Evolutionary conservation across 768 basidiomycete genomes (phyloP).

Genomic region (Cubamyces sp.): DNA sequence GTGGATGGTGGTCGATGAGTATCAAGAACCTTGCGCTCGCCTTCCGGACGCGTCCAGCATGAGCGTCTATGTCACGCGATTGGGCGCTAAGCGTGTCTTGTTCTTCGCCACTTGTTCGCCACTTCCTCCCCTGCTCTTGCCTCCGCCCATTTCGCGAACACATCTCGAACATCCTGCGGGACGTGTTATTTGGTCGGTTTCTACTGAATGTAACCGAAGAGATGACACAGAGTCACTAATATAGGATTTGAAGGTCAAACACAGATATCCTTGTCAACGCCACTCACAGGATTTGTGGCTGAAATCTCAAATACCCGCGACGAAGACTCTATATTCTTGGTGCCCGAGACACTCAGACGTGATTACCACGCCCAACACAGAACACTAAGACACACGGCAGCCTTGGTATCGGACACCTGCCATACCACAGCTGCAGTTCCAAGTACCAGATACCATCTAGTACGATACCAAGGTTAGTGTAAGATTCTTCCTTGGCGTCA

Average conservation of each 20-base stretch:
- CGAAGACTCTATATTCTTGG: neutral
- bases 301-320: neutral
- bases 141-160: neutral
- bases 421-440: neutral
- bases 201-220: too few species aligned
- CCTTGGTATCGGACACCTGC: too few species aligned
- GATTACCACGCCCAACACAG: too few species aligned
- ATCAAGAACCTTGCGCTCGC: slow-evolving; percentile 20
- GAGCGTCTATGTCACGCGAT: slow-evolving; percentile 8
- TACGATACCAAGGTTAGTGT: neutral
- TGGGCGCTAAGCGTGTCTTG: neutral
- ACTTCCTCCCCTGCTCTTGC: neutral
- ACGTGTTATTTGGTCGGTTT: neutral
- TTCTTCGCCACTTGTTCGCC: neutral
- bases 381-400: too few species aligned
- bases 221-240: too few species aligned
- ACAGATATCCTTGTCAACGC: neutral
- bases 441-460: neutral
- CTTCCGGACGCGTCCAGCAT: slow-evolving; percentile 15
- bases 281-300: neutral
- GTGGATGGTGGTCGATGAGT: slow-evolving; percentile 32
- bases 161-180: too few species aligned
- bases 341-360: neutral
- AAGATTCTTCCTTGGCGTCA: neutral
- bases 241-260: neutral